phyloP scores from a whole-genome alignment of 331 rosid species.

The Rosa hybrid region DNA sequence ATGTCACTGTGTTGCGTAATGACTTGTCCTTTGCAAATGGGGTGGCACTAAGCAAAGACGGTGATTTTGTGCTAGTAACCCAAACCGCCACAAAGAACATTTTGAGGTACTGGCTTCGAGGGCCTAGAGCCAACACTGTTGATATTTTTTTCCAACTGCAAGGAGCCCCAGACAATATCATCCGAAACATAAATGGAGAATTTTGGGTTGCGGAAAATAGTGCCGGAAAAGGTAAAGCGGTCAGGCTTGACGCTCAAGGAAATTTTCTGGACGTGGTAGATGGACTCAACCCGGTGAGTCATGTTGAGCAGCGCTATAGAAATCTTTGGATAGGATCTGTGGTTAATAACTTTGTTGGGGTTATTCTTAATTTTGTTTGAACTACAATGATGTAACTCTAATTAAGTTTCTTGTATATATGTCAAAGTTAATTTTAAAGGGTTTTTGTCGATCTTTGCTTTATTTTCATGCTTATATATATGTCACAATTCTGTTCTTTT shows the following conservation, averaged over 20 bases:
- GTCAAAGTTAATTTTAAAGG: too few relatives aligned
- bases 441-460: too few relatives aligned
- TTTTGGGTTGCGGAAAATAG: too few relatives aligned
- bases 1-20: not conserved
- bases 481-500: too few relatives aligned
- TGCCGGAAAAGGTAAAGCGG: not conserved
- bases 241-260: not conserved
- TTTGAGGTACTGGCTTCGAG: not conserved
- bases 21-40: not conserved
- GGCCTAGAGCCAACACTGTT: not conserved
- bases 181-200: not conserved
- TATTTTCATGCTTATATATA: too few relatives aligned
- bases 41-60: not conserved
- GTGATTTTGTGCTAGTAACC: not conserved
- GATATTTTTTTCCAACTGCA: not conserved
- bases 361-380: not conserved
- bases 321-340: not conserved
- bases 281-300: slow-evolving; percentile 2
- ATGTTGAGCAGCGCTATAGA: not conserved
- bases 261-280: not conserved
- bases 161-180: slow-evolving; percentile 1
- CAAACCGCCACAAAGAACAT: not conserved
- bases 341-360: not conserved
- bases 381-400: too few relatives aligned
- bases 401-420: too few relatives aligned